These are phyloP conservation scores for Debaryomycetaceae sp. DNA, from an alignment of 1,139 yeast species.

Conservation along the genomic window DNA sequence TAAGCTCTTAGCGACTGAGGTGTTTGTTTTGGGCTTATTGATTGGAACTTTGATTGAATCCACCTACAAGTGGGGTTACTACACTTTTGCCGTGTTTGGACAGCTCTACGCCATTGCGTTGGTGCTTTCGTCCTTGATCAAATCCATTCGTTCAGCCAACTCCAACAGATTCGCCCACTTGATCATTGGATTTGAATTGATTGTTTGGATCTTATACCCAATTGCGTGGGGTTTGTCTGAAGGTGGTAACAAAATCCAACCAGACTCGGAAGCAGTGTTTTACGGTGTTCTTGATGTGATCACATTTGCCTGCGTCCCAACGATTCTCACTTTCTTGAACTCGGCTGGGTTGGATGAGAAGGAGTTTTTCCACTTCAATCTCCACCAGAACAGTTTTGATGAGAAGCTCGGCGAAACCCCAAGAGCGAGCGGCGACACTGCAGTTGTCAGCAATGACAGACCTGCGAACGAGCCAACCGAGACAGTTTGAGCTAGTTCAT, in stretches of 20 bases:
- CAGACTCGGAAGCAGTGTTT: conserved; percentile 64
- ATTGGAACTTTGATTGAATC: conserved; percentile 52
- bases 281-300: conserved; percentile 58
- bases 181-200: conserved; percentile 26
- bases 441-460: conserved; percentile 14
- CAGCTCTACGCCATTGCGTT: conserved; percentile 35
- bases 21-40: conserved; percentile 49
- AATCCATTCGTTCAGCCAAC: conserved; percentile 12
- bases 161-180: conserved; percentile 19
- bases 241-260: conserved; percentile 64
- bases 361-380: conserved; percentile 18
- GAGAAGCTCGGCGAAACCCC: conserved; percentile 26
- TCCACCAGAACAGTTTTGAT: conserved; percentile 6
- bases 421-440: conserved; percentile 35
- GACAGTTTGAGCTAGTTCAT: conserved; percentile 3
- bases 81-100: conserved; percentile 35
- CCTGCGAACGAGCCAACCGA: conserved; percentile 3
- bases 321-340: conserved; percentile 28
- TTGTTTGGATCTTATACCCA: conserved; percentile 49
- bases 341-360: conserved; percentile 26
- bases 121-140: conserved; percentile 15
- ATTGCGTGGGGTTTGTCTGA: conserved; percentile 61
- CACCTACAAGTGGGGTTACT: conserved; percentile 67
- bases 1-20: conserved; percentile 41
- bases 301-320: conserved; percentile 41